These are phyloP conservation scores for Ocimum tenuiflorum DNA, from an alignment of 257 asterid genomes.

Conservation along the genomic window DNA sequence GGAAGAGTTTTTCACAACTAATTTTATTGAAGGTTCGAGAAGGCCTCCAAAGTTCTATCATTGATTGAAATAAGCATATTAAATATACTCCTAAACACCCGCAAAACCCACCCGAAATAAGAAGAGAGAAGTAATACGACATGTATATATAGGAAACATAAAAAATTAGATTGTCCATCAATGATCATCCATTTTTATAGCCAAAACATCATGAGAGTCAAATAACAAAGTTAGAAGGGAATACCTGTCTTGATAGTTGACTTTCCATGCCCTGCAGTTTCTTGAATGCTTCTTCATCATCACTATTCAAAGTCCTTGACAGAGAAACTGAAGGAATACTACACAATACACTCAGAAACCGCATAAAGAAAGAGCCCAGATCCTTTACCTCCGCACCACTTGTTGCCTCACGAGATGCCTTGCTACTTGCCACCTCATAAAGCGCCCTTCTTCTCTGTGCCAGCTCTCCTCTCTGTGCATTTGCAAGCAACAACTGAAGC, in stretches of 20 bases:
- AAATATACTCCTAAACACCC: neutral
- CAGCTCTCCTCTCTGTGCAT: slow-evolving; percentile 74
- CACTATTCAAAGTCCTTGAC: slow-evolving; percentile 54
- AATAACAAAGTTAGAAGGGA: slow-evolving; percentile 9
- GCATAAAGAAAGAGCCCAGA: slow-evolving; percentile 83
- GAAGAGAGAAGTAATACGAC: neutral
- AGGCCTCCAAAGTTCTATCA: neutral
- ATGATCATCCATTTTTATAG: neutral
- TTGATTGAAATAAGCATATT: neutral
- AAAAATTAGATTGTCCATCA: neutral
- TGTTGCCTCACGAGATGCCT: slow-evolving; percentile 33
- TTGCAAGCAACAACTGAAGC: slow-evolving; percentile 73
- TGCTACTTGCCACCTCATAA: no score
- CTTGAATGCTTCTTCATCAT: slow-evolving; percentile 72
- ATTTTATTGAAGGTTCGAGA: neutral
- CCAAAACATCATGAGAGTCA: neutral
- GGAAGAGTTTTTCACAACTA: neutral
- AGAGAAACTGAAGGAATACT: slow-evolving; percentile 94
- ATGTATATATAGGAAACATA: neutral
- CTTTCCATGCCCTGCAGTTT: slow-evolving; percentile 68
- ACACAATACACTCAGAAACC: slow-evolving; percentile 55
- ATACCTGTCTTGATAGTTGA: slow-evolving; percentile 72
- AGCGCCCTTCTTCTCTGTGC: no score
- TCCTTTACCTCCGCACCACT: slow-evolving; percentile 63
- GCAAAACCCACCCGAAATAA: neutral